A percentile compares a stretch with the other conserved stretches of the same genome.
Evolutionary conservation across 148 eudicot genomes (phyloP).

Genomic region (Silene latifolia): DNA sequence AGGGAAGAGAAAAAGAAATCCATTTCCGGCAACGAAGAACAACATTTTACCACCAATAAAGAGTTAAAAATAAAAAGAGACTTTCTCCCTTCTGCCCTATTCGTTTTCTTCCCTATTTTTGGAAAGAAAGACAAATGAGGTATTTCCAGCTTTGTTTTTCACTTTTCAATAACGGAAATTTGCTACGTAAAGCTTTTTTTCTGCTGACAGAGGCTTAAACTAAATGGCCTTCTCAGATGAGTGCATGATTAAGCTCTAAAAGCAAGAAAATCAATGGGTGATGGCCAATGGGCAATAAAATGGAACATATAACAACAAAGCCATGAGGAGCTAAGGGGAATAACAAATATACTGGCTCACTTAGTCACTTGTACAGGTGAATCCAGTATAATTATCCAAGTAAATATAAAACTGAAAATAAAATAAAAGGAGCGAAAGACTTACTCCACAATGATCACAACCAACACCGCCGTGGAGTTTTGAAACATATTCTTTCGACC

Average conservation of each 20-base stretch:
- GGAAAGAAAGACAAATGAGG: neutral
- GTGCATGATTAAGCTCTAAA: neutral
- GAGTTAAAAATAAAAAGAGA: neutral
- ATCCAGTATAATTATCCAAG: neutral
- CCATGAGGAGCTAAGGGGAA: neutral
- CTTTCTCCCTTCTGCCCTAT: neutral
- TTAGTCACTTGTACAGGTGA: neutral
- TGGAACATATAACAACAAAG: neutral
- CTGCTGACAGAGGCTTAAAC: neutral
- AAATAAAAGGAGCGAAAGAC: conserved; percentile 6
- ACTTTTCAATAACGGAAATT: neutral
- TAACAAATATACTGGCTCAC: neutral
- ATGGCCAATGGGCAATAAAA: neutral
- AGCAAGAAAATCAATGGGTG: neutral
- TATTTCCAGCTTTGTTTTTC: neutral
- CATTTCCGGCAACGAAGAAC: neutral
- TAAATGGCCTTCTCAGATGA: neutral
- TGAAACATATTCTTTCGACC: conserved; percentile 40
- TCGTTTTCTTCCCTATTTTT: neutral
- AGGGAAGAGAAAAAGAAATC: too few species aligned
- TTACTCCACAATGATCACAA: conserved; percentile 86
- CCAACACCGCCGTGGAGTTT: conserved; percentile 52
- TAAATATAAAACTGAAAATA: too few species aligned
- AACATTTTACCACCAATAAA: neutral
- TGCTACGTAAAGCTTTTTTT: neutral